Base-by-base conservation (phyloP, 164 flowering plant species). In the Magnolia changhungtana region DNA sequence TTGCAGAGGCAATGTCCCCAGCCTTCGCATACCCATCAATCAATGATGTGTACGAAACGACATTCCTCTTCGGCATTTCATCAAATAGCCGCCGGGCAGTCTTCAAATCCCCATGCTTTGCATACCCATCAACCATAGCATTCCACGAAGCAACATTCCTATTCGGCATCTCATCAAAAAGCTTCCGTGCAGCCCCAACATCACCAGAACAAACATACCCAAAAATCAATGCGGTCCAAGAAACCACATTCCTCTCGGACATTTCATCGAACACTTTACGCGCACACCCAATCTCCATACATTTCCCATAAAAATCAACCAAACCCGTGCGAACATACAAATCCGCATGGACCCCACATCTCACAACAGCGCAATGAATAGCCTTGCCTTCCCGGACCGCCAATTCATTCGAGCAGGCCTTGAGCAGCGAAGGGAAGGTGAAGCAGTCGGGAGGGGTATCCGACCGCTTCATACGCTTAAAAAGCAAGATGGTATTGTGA, bases 231-330 rank as follows among this genome's bases (percentile, higher is more conserved):
- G 80, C 76, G 14, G 80, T 78, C 73, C 73, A 78, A 11, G 80
- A 73, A 37, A 78, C 80, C 45, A n/a, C 76, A 58, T 69, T 78
- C 45, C 49, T 73, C 24, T 37, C 72, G 7, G n/a, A 50, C 80
- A 78, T 78, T 74, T 3, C 37, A 50, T 78, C 80, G 45, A 78
- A 78, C 11, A 78, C 67, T 50, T 78, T 67, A 18, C 80, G 67
- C 5, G 80, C 80, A 67, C 14, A 58, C 20, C 8, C 67, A 7
- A 73, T 66, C 52, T 73, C 68, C 59, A 29, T 49, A 73, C 80
- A 78, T 67, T 78, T 78, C 11, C 80, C 80, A 58, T 78, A 78
- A 11, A 78, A 73, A 58, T 78, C 80, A 6, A 78, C 66, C 72
- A 78, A 73, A 9, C 76, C 73, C 27, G 80, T 78, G 45, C 52